Conservation (phyloP, 208 protist genomes). For the Leishmania major region DNA sequence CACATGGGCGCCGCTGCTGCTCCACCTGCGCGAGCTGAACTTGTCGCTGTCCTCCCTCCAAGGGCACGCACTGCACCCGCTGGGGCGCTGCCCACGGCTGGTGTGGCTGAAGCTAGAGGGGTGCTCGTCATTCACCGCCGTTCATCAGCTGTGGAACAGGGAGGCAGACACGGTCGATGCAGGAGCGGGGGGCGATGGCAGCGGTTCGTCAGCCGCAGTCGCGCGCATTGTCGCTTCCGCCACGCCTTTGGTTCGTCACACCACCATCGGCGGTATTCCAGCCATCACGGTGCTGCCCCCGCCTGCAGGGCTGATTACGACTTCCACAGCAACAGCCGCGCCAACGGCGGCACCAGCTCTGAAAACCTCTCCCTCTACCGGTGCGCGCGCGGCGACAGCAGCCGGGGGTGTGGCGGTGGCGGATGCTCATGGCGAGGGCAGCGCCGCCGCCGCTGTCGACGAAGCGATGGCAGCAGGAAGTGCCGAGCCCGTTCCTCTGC, state of each 20-base stretch:
- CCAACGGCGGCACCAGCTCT: not conserved
- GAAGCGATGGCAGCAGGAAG: not conserved
- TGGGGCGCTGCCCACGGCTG: conserved; percentile 38
- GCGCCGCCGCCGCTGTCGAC: not conserved
- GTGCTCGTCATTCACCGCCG: conserved; percentile 28
- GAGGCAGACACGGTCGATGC: not conserved
- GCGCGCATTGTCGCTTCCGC: not conserved
- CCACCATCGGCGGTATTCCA: conserved; percentile 23
- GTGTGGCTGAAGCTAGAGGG: conserved; percentile 49
- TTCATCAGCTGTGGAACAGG: conserved; percentile 32
- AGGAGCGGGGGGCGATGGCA: not conserved
- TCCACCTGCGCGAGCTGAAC: conserved; percentile 42
- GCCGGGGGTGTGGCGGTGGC: not conserved
- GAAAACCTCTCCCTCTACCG: not conserved
- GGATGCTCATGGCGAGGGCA: not conserved
- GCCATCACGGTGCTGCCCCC: conserved; percentile 36
- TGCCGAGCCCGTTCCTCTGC: conserved; percentile 5
- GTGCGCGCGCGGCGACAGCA: not conserved
- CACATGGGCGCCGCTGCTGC: conserved; percentile 38
- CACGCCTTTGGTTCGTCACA: conserved; percentile 13
- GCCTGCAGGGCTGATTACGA: not conserved
- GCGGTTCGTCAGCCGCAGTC: not conserved
- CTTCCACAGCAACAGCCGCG: not conserved
- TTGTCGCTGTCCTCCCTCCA: conserved; percentile 42
- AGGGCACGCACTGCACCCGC: conserved; percentile 31